Evolutionary conservation across 2,329 filamentous ascomycete genomes (phyloP), one percentile per base, ranked within the genome.

Genomic region (Periglandula ipomoeae): DNA sequence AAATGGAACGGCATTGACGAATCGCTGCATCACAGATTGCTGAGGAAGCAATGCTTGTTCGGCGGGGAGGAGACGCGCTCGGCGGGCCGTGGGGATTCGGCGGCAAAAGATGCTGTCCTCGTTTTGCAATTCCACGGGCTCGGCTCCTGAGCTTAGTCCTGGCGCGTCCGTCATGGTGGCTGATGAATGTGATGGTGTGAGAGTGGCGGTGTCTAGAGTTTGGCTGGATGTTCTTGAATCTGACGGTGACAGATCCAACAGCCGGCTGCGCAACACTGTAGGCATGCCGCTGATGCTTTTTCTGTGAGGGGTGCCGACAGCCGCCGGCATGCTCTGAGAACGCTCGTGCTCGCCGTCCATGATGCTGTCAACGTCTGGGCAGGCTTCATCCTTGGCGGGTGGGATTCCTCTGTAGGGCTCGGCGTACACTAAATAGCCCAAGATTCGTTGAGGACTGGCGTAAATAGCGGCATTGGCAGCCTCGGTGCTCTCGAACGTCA

Each of bases 401-500:
- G 83, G 76, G 26, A 81, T 69, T 44, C 82, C 82, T 50, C 77
- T 72, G 63, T 86, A 90, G 26, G 75, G 72, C 66, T 89, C 85
- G 34, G 84, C 87, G 58, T 79, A 81, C 23, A 90, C 81, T 11
- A 85, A 65, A 60, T 85, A 75, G 10, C 85, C 85, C 48, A 87
- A 72, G 52, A 90, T 79, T 51, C 75, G 76, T 65, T 89, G 83
- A 0, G 86, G 86, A 46, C 84, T 88, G 47, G 79, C 77, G 60
- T 78, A 84, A 38, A 83, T 69, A 20, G 86, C 86, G 10, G 79
- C 73, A 51, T 87, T 83, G 19, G 84, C 86, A 2, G 85, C 82
- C 56, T 85, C 78, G 44, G 76, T 74, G 38, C 82, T 87, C 66
- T 89, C 86, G 59, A 89, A 90, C 1, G 86, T 90, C 48, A 90